A percentile compares a stretch with the other conserved stretches of the same genome.
Evolutionary conservation across 2,329 filamentous ascomycete genomes (phyloP).

Genomic region (Trichoderma citrinoviride): DNA sequence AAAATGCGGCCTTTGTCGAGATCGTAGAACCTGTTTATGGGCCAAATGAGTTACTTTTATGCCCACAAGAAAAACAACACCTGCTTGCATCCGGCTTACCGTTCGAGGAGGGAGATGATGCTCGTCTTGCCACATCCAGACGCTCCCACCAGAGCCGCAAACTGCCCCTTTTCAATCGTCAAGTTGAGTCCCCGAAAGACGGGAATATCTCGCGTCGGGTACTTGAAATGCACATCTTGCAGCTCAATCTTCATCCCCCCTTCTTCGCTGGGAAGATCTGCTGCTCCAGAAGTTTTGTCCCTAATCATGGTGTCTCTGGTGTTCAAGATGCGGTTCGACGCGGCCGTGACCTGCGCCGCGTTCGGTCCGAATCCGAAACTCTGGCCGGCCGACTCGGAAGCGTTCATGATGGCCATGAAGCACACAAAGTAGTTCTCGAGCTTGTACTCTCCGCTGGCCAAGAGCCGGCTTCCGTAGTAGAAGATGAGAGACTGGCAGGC

Average conservation of each 20-base stretch:
- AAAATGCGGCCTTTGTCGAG: conserved; percentile 61
- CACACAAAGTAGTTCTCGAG: conserved; percentile 52
- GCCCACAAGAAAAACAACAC: background rate
- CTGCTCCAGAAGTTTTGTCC: conserved; percentile 33
- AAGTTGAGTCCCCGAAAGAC: conserved; percentile 62
- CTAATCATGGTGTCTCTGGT: conserved; percentile 45
- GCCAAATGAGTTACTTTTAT: background rate
- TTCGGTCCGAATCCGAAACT: conserved; percentile 67
- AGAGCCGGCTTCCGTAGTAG: conserved; percentile 63
- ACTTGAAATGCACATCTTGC: conserved; percentile 56
- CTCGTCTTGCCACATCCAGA: conserved; percentile 72
- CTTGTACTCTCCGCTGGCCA: conserved; percentile 50
- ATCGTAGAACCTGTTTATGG: conserved; percentile 63
- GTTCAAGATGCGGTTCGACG: conserved; percentile 58
- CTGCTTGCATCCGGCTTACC: conserved; percentile 23
- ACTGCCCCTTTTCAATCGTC: conserved; percentile 65
- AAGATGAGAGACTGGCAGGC: conserved; percentile 62
- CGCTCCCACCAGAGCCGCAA: conserved; percentile 67
- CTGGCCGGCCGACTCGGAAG: conserved; percentile 64
- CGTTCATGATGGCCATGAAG: conserved; percentile 66
- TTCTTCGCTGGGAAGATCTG: conserved; percentile 44
- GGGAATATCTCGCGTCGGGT: conserved; percentile 55
- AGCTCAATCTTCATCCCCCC: conserved; percentile 58
- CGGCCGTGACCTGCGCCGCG: conserved; percentile 56
- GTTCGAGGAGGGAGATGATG: conserved; percentile 62